A percentile compares a stretch with the other conserved stretches of the same genome.
phyloP scores from a whole-genome alignment of 306 rosid genomes.

The Casuarina equisetifolia region DNA sequence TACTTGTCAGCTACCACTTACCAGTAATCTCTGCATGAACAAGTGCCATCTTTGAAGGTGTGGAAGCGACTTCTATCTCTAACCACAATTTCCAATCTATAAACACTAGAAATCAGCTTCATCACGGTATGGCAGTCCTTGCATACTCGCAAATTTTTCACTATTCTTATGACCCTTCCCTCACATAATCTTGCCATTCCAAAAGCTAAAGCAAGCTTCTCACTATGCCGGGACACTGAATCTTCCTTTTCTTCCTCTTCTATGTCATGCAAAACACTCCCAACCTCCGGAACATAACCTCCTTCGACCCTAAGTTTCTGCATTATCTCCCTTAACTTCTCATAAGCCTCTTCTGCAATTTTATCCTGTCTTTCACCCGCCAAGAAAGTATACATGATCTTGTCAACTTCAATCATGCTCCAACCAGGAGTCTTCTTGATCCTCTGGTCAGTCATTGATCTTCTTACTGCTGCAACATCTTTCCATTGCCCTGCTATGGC shows the following conservation, averaged over 20 bases:
- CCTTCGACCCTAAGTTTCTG: conserved; percentile 54
- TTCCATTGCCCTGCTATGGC: conserved; percentile 81
- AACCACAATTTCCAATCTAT: conserved; percentile 60
- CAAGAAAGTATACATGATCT: conserved; percentile 62
- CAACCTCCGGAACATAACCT: conserved; percentile 62
- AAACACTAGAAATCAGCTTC: conserved; percentile 75
- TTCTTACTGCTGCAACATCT: conserved; percentile 66
- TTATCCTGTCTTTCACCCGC: conserved; percentile 66
- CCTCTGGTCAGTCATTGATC: conserved; percentile 60
- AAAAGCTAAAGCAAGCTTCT: conserved; percentile 87
- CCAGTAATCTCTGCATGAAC: conserved; percentile 88
- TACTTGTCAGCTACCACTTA: conserved; percentile 18
- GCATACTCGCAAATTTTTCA: conserved; percentile 78
- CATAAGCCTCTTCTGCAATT: conserved; percentile 58
- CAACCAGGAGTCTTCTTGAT: conserved; percentile 69
- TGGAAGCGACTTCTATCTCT: conserved; percentile 93
- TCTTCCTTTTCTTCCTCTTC: conserved; percentile 85
- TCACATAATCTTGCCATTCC: conserved; percentile 60
- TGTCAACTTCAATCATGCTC: conserved; percentile 82
- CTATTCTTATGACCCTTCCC: conserved; percentile 63
- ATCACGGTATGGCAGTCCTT: conserved; percentile 79
- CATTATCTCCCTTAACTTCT: conserved; percentile 67
- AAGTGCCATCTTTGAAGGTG: conserved; percentile 58
- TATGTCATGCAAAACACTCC: conserved; percentile 71
- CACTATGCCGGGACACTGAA: conserved; percentile 72